phyloP scores from a whole-genome alignment of 495 filamentous ascomycete species.

The Podospora appendiculata region DNA sequence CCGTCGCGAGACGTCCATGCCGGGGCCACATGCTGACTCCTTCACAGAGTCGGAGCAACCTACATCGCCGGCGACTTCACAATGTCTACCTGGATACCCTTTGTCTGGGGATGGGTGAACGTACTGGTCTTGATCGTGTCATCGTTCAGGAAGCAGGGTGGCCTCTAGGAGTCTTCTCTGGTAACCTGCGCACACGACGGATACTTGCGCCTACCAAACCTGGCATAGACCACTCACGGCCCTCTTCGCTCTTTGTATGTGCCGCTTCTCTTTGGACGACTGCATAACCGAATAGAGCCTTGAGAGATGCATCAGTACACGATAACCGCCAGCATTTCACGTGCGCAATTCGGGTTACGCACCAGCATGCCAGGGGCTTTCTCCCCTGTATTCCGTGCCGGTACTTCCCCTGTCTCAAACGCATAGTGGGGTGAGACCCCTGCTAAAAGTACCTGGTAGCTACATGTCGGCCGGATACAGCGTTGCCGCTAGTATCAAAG shows the following conservation, averaged over 20 bases:
- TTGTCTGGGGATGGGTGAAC: constrained; percentile 89
- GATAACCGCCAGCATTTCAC: too few relatives aligned
- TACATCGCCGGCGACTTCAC: constrained; percentile 82
- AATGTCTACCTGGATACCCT: constrained; percentile 97
- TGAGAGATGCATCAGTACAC: neutral
- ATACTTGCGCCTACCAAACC: too few relatives aligned
- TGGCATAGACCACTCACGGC: too few relatives aligned
- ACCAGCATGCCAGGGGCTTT: too few relatives aligned
- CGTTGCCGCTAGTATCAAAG: too few relatives aligned
- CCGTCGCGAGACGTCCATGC: neutral
- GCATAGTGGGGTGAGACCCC: too few relatives aligned
- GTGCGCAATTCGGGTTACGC: too few relatives aligned
- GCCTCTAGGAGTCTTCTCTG: constrained; percentile 36
- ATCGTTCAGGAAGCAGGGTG: constrained; percentile 93
- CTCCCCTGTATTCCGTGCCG: neutral
- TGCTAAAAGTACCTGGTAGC: too few relatives aligned
- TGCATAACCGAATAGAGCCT: neutral
- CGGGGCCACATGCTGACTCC: constrained; percentile 10
- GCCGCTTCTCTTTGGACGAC: too few relatives aligned
- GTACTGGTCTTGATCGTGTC: constrained; percentile 83
- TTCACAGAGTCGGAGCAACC: constrained; percentile 67
- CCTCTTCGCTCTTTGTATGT: too few relatives aligned
- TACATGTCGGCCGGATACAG: too few relatives aligned
- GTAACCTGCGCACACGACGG: too few relatives aligned
- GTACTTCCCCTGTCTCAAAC: neutral